A percentile compares a stretch with the other conserved stretches of the same genome.
Evolutionary conservation across 1,139 yeast species (phyloP).

Genomic region (Scheffersomyces illinoinensis): DNA sequence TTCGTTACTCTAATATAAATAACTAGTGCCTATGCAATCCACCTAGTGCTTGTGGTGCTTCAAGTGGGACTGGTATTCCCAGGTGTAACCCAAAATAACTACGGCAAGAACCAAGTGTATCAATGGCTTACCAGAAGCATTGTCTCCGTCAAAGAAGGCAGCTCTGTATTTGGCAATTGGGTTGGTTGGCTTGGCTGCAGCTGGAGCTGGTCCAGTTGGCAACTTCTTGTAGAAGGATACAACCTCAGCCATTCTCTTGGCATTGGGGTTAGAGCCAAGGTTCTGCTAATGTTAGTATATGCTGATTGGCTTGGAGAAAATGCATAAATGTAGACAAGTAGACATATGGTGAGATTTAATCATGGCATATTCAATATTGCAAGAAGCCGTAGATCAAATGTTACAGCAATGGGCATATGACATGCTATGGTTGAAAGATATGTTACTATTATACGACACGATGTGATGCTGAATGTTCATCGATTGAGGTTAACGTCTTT

Average conservation of each 20-base stretch:
- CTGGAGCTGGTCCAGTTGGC: conserved; percentile 89
- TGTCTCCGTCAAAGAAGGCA: conserved; percentile 75
- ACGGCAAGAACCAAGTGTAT: conserved; percentile 74
- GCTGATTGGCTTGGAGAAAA: background rate
- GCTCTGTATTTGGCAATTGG: conserved; percentile 77
- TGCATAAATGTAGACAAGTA: background rate
- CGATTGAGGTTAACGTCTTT: too few species aligned
- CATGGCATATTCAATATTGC: background rate
- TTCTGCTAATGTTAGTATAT: conserved; percentile 57
- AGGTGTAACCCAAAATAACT: conserved; percentile 79
- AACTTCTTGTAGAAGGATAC: conserved; percentile 93
- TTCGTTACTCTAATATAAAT: conserved; percentile 1
- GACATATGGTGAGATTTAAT: too few species aligned
- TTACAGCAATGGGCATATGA: too few species aligned
- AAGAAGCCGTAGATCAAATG: too few species aligned
- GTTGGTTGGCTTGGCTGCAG: conserved; percentile 67
- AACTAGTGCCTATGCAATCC: conserved; percentile 1
- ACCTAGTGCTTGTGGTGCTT: conserved; percentile 47
- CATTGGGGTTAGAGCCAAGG: conserved; percentile 93
- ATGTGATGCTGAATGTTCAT: too few species aligned
- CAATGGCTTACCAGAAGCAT: conserved; percentile 79
- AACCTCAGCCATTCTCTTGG: conserved; percentile 94
- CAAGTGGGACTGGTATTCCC: conserved; percentile 91
- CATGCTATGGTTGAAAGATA: too few species aligned
- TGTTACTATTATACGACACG: too few species aligned